Conservation (phyloP, 2,329 filamentous ascomycete species). For the Fusarium sp. region DNA sequence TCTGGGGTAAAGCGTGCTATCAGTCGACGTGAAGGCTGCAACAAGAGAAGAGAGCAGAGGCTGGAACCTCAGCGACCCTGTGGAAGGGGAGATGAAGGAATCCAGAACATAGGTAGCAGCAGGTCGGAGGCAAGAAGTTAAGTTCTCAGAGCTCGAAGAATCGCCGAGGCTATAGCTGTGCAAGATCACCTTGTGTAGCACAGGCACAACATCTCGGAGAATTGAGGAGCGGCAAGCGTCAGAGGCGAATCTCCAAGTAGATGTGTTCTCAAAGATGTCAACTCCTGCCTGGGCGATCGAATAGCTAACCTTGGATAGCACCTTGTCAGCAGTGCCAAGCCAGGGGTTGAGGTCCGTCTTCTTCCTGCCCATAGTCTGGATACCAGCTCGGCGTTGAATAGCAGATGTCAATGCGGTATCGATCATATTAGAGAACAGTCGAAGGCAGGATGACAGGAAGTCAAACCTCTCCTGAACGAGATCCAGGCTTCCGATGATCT, state of each 20-base stretch:
- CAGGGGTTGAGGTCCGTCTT: conserved; percentile 65
- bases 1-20: conserved; percentile 71
- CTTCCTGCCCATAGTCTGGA: conserved; percentile 61
- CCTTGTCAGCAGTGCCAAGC: conserved; percentile 81
- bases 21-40: conserved; percentile 57
- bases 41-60: conserved; percentile 80
- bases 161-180: conserved; percentile 83
- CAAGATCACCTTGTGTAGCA: conserved; percentile 77
- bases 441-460: conserved; percentile 79
- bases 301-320: conserved; percentile 77
- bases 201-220: conserved; percentile 73
- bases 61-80: conserved; percentile 79
- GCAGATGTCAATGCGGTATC: conserved; percentile 79
- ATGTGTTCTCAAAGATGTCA: conserved; percentile 87
- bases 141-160: conserved; percentile 55
- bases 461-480: conserved; percentile 80
- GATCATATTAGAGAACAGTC: conserved; percentile 79
- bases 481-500: conserved; percentile 85
- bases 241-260: conserved; percentile 84
- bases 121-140: conserved; percentile 73
- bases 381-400: conserved; percentile 71
- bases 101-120: conserved; percentile 82
- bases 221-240: conserved; percentile 77
- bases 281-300: conserved; percentile 81
- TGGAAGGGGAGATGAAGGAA: conserved; percentile 78